Base-by-base conservation (phyloP, 2,329 filamentous ascomycete species). In the Apiospora aurea region DNA sequence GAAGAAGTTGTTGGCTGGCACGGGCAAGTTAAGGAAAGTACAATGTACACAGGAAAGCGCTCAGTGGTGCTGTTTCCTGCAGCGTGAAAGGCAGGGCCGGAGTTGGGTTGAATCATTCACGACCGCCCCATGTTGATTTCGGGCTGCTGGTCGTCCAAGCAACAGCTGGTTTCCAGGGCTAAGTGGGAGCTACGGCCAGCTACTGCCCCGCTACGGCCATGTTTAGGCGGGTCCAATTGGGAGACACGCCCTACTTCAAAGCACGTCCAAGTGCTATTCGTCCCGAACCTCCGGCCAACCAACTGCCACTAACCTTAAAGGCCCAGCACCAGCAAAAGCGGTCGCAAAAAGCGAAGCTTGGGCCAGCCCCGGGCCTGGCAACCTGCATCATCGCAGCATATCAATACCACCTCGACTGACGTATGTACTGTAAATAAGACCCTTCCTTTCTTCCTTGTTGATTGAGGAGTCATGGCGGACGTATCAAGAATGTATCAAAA, bases 241-340 rank as follows among this genome's bases (percentile, higher is more conserved):
- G 53, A 10, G 29, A 29, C 26, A 29, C 26, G 51, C 51, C 26
- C 26, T 34, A 57, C 21, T 61, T 61, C 34, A 29, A 29, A 29
- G 26, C 26, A 29, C 26, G 26, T 29, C 26, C 26, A 29, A 29
- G 26, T 29, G 26, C 26, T 29, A 29, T 29, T 41, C 34, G 57
- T 64, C 57, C 57, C 57, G 57, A 64, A 64, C 34, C 57, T 64
- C 57, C 57, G 34, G 57, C 57, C 53, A 61, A 61, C 53, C 53
- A 61, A 61, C 53, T 61, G 53, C 53, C 53, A 38, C 53, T 61
- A 57, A 41, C 57, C 51, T 43, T 64, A 47, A 64, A 34, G 24
- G 41, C 41, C 34, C 26, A 29, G 34, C 34, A 38, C 7, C 34
- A 16, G 44, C 21, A 4, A 34, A 49, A 49, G 7, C 21, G 46